Base-by-base conservation (phyloP, 2,329 filamentous ascomycete genomes). In the Ustilaginoidea virens region DNA sequence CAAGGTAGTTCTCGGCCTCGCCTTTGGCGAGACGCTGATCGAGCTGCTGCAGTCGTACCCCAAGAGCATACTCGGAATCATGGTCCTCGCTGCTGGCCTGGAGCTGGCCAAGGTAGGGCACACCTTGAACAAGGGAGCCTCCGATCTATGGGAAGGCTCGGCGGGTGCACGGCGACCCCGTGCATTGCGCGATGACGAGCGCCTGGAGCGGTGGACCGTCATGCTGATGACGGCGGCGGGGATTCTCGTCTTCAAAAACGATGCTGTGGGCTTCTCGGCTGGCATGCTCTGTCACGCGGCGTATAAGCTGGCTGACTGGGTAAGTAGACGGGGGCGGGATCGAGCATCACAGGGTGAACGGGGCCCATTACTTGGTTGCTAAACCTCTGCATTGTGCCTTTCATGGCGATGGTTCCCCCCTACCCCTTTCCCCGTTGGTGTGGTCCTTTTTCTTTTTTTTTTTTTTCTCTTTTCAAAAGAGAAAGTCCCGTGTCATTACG, bases 191-290 rank as follows among this genome's bases (percentile, higher is more conserved):
- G 75, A 83, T 11, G 59, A 69, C 29, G 80, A 90, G 52, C 66
- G 74, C 25, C 67, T 66, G 32, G 72, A 82, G 48, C 65, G 85
- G 33, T 93, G 82, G 80, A 80, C 74, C 14, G 76, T 93, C 0
- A 92, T 94, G 85, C 63, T 93, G 33, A 76, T 86, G 36, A 96
- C 87, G 0, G 73, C 82, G 7, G 85, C 80, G 0, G 69, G 78
- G 3, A 66, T 92, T 30, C 53, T 96, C 28, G 83, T 82, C 0
- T 93, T 92, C 44, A 79, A 74, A 49, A 96, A 94, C 45, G 86
- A 92, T 52, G 85, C 77, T 0, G 69, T 93, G 5, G 87, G 87
- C 0, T 93, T 94, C 43, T 35, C 80, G 10, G 81, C 78, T 0
- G 87, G 87, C 0, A 69, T 92, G 62, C 48, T 80, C 4, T 92